phyloP scores from a whole-genome alignment of 441 rosid species.

The Euphorbia corollata region DNA sequence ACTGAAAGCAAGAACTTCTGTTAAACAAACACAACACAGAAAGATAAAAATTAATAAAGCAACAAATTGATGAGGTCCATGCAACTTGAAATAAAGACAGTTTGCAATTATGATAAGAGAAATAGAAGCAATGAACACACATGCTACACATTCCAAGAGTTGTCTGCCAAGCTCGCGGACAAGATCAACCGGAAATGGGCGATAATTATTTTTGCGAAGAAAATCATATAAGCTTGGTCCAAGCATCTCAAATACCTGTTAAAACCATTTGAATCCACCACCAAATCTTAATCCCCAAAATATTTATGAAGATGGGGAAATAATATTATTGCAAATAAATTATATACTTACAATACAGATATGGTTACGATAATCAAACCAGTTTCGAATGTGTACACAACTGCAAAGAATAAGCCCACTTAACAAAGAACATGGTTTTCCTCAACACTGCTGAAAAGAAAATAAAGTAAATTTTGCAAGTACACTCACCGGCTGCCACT shows the following conservation, averaged over 20 bases:
- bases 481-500: constrained; percentile 46
- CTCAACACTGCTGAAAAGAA: constrained; percentile 10
- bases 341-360: constrained; percentile 57
- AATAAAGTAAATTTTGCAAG: constrained; percentile 14
- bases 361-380: constrained; percentile 71
- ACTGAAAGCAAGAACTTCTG: constrained; percentile 1
- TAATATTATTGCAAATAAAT: constrained; percentile 23
- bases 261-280: constrained; percentile 38
- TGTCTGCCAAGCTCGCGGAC: constrained; percentile 68
- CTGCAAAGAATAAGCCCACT: constrained; percentile 42
- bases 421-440: constrained; percentile 24
- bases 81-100: constrained; percentile 22
- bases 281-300: constrained; percentile 36
- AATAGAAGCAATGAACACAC: constrained; percentile 37
- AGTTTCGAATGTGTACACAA: constrained; percentile 55
- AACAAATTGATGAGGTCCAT: constrained; percentile 12
- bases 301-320: constrained; percentile 27
- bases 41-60: constrained; percentile 1
- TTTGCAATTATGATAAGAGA: constrained; percentile 19
- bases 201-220: constrained; percentile 60
- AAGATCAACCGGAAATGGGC: constrained; percentile 61
- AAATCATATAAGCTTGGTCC: constrained; percentile 74
- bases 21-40: constrained; percentile 7
- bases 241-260: constrained; percentile 78
- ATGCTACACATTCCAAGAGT: constrained; percentile 66